phyloP scores from a whole-genome alignment of 805 yeast species.

The Kazachstania psychrophila region DNA sequence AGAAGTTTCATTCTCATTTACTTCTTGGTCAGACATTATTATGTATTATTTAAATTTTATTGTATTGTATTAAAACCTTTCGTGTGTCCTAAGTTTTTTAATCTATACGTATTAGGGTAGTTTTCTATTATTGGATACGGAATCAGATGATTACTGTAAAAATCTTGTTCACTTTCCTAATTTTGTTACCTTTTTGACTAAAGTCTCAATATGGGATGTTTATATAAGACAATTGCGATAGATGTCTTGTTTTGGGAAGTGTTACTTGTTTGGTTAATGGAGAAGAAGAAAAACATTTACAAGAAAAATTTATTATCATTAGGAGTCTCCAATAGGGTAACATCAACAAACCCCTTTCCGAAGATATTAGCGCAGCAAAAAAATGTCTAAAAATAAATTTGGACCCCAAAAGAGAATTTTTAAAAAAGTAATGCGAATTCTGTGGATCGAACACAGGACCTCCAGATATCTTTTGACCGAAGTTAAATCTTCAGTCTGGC shows the following conservation, averaged over 20 bases:
- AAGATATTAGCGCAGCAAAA: no score
- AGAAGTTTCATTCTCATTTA: conserved; percentile 3
- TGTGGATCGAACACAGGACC: conserved; percentile 89
- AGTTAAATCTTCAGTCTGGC: conserved; percentile 33
- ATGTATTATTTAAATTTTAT: no score
- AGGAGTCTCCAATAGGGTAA: no score
- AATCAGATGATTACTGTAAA: neutral
- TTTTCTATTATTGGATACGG: neutral
- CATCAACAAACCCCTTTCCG: no score
- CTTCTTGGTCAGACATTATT: conserved; percentile 5
- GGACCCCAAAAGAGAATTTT: neutral
- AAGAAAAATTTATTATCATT: no score
- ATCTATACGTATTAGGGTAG: neutral
- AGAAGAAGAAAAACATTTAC: neutral
- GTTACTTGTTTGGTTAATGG: conserved; percentile 5
- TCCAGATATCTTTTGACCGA: conserved; percentile 35
- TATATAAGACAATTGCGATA: neutral
- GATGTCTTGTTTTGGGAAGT: conserved; percentile 6
- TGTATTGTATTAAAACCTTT: no score
- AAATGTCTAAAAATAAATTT: neutral
- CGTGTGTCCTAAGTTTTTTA: neutral
- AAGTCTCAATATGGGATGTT: neutral
- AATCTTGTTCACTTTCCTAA: conserved; percentile 1
- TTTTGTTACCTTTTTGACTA: neutral
- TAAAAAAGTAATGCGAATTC: conserved; percentile 41